Evolutionary conservation across 305 asterid genomes (phyloP), one percentile per base, ranked within the genome.

Genomic region (Rubia tinctorum): DNA sequence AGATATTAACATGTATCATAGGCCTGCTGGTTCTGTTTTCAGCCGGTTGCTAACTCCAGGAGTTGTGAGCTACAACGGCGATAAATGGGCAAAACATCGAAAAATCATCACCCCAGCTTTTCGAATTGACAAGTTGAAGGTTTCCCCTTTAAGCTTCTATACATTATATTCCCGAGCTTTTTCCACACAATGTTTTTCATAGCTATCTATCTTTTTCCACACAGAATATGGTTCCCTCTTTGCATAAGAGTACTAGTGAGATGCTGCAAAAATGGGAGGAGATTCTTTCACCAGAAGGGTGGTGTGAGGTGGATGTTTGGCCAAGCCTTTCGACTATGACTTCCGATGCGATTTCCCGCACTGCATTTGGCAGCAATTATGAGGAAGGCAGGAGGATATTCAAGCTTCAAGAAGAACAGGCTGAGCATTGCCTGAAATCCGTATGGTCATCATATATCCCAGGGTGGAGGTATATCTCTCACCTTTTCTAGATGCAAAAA

Each of bases 381-480:
- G 81, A 82, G 70, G 83, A 82, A 73, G 85, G 85, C 1, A 79
- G 76, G 20, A 64, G 17, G 76, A 73, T 82, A 69, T 82, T 82
- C 55, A 81, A 79, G 18, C 83, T 82, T 7, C 82, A 75, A 59
- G 67, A 47, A 12, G 83, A 82, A 68, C 86, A 71, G 49, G 13
- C 11, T 40, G 40, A 37, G 67, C 67, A 37, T 40, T 55, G 49
- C 14, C 5, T 34, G 23, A 39, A 71, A 13, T 0, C 66, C 56
- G 3, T 71, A 2, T 23, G 75, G 66, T 17, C 75, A 34, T 18
- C 44, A 7, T 56, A 18, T 20, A 58, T 56, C 66, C 75, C 75
- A 12, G 75, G 67, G 4, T 37, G 53, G 67, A 71, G 75, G 75
- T 70, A n/a, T 15, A 66, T 65, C 5, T 15, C 34, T 9, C 68